Percentiles rank a stretch among this genome's conserved stretches.
Evolutionary conservation across 805 yeast genomes (phyloP).

Genomic region (Candida chauliodis): DNA sequence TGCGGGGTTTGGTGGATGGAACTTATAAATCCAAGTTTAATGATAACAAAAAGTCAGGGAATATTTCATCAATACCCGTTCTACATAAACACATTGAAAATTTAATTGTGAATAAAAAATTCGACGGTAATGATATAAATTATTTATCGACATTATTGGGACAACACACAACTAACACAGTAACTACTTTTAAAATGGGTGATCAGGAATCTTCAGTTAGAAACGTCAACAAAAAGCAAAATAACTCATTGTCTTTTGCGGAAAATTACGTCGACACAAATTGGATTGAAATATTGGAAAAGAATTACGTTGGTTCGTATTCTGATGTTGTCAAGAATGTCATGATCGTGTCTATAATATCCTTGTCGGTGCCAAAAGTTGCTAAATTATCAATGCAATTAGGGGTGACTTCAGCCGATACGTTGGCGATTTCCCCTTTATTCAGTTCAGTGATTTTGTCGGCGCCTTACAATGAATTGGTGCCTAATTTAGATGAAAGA

Average conservation of each 20-base stretch:
- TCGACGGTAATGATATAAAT: constrained; percentile 43
- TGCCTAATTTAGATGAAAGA: constrained; percentile 52
- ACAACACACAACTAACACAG: constrained; percentile 25
- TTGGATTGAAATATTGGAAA: constrained; percentile 62
- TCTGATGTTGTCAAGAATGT: constrained; percentile 44
- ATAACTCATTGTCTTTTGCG: constrained; percentile 37
- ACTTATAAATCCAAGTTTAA: constrained; percentile 44
- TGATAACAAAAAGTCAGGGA: constrained; percentile 48
- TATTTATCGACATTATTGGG: constrained; percentile 47
- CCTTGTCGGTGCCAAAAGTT: constrained; percentile 43
- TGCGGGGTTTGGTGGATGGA: constrained; percentile 57
- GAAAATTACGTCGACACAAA: constrained; percentile 49
- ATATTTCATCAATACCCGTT: constrained; percentile 39
- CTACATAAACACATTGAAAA: constrained; percentile 49
- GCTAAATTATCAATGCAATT: constrained; percentile 42
- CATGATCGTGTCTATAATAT: constrained; percentile 49
- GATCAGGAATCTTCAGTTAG: constrained; percentile 1
- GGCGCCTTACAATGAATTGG: constrained; percentile 39
- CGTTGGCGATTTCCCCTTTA: constrained; percentile 50
- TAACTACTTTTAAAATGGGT: constrained; percentile 19
- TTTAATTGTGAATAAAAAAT: constrained; percentile 45
- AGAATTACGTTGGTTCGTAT: constrained; percentile 55
- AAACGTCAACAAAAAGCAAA: constrained; percentile 16
- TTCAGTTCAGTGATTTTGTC: constrained; percentile 53
- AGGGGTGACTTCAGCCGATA: constrained; percentile 38